phyloP scores from a whole-genome alignment of 441 rosid species.

The Metrosideros polymorpha region DNA sequence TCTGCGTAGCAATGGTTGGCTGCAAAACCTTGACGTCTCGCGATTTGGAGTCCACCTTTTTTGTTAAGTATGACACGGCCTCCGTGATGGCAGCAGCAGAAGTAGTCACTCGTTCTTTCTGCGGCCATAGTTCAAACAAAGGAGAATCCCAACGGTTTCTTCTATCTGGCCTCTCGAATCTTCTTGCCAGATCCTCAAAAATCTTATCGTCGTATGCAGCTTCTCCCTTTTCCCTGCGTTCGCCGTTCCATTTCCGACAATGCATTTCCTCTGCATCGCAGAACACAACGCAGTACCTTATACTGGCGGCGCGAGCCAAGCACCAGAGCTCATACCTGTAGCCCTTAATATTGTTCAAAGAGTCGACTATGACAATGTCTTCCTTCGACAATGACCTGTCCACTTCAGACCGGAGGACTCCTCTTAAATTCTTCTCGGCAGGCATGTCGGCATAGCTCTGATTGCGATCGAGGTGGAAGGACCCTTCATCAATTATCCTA shows the following conservation, averaged over 20 bases:
- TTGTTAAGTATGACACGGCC: constrained; percentile 73
- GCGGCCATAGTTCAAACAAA: constrained; percentile 65
- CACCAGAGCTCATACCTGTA: constrained; percentile 96
- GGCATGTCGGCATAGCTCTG: constrained; percentile 85
- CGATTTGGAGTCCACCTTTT: constrained; percentile 59
- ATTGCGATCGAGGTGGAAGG: constrained; percentile 81
- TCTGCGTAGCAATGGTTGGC: constrained; percentile 88
- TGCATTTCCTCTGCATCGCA: constrained; percentile 59
- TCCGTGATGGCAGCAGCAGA: constrained; percentile 54
- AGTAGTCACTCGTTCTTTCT: constrained; percentile 42
- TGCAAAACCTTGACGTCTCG: constrained; percentile 70
- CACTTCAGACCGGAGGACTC: constrained; percentile 87
- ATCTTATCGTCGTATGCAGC: constrained; percentile 49
- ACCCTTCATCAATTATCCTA: constrained; percentile 62
- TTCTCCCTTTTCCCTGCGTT: constrained; percentile 52
- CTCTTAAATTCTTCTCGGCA: constrained; percentile 84
- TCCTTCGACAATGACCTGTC: constrained; percentile 94
- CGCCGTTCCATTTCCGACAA: constrained; percentile 73
- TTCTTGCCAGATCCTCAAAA: constrained; percentile 65
- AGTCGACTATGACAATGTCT: constrained; percentile 68
- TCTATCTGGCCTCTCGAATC: constrained; percentile 87
- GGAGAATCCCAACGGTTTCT: constrained; percentile 98
- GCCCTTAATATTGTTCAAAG: constrained; percentile 91
- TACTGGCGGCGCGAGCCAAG: constrained; percentile 81
- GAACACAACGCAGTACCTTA: constrained; percentile 68